Conservation (phyloP, 106 monocot species). For the Amphibolis antarctica region DNA sequence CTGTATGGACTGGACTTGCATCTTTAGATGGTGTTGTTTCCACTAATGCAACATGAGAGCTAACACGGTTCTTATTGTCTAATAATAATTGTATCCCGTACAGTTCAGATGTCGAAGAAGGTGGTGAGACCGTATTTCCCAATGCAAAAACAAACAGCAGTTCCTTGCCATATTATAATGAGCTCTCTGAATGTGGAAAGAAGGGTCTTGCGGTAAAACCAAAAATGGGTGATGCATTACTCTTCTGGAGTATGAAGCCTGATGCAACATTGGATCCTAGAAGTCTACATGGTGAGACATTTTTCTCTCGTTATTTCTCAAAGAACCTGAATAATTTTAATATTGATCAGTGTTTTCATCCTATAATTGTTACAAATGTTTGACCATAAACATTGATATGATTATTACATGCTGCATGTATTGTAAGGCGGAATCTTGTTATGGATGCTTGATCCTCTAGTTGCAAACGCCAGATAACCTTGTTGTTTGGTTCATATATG, state of each 20-base stretch:
- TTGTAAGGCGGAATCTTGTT: not conserved
- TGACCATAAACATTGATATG: too few species aligned
- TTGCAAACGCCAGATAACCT: too few species aligned
- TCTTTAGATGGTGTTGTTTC: not conserved
- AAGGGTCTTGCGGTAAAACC: constrained; percentile 17
- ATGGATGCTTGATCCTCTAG: too few species aligned
- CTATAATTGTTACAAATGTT: too few species aligned
- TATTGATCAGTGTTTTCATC: too few species aligned
- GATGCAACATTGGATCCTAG: constrained; percentile 7
- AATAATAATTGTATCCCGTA: not conserved
- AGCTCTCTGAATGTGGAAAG: constrained; percentile 18
- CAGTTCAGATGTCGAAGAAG: constrained; percentile 22
- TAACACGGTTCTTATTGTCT: not conserved
- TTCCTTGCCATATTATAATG: constrained; percentile 11
- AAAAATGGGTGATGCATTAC: constrained; percentile 14
- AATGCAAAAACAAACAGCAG: constrained; percentile 12
- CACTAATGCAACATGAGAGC: not conserved
- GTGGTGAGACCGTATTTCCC: constrained; percentile 17
- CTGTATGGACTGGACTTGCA: constrained; percentile 8
- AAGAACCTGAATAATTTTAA: too few species aligned
- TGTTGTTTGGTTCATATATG: too few species aligned
- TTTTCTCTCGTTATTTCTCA: not conserved
- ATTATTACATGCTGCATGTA: too few species aligned
- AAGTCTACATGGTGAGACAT: constrained; percentile 11
- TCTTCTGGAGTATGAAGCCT: constrained; percentile 19